phyloP scores from a whole-genome alignment of 2,329 filamentous ascomycete genomes.

The Sarocladium strictum region DNA sequence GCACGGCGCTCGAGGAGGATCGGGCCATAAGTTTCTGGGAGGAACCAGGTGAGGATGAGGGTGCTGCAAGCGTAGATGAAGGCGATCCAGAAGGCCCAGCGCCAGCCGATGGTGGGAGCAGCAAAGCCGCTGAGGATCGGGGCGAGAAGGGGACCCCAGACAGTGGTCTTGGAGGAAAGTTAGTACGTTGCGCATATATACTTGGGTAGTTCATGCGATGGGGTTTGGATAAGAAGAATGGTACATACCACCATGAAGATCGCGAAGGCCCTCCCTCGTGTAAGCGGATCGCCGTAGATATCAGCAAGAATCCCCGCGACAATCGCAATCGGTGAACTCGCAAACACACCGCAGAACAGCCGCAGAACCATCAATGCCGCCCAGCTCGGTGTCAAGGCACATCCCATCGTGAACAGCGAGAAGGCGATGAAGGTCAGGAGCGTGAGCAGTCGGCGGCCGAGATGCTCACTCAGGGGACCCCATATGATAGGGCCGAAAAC shows the following conservation, averaged over 20 bases:
- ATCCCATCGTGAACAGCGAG: conserved; percentile 47
- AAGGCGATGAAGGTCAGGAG: conserved; percentile 42
- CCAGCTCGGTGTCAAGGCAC: conserved; percentile 48
- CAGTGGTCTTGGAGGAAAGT: conserved; percentile 41
- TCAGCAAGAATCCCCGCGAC: conserved; percentile 61
- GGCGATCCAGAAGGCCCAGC: conserved; percentile 66
- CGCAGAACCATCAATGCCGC: conserved; percentile 48
- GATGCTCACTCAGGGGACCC: conserved; percentile 61
- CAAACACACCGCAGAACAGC: conserved; percentile 46
- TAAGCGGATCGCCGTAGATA: conserved; percentile 45
- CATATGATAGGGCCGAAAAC: conserved; percentile 56
- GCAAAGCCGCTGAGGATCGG: conserved; percentile 61
- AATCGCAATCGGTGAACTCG: conserved; percentile 54
- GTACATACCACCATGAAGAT: conserved; percentile 54
- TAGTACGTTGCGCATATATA: background rate
- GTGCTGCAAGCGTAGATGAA: conserved; percentile 62
- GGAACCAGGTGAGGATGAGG: conserved; percentile 52
- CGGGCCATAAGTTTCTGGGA: conserved; percentile 60
- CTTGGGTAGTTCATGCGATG: no score
- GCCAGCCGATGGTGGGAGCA: conserved; percentile 53
- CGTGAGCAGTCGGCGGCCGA: conserved; percentile 46
- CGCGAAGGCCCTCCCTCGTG: conserved; percentile 51
- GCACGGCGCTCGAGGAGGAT: conserved; percentile 53
- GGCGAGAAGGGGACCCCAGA: conserved; percentile 59
- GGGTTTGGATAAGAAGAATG: background rate